A percentile compares a stretch with the other conserved stretches of the same genome.
Conservation (phyloP, 176 grass and related monocot species). For the Paspalum notatum region DNA sequence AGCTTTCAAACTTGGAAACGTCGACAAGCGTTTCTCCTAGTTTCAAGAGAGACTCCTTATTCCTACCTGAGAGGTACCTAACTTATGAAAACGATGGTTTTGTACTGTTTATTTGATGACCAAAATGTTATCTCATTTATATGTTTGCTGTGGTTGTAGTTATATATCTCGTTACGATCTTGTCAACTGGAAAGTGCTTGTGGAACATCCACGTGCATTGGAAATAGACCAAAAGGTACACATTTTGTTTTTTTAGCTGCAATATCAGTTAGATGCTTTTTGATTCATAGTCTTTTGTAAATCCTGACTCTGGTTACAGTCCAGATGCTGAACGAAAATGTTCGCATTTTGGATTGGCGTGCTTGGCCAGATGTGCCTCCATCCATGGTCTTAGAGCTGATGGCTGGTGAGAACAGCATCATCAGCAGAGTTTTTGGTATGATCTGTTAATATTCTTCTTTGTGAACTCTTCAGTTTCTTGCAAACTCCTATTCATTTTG, state of each 20-base stretch:
- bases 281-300: conserved; percentile 42
- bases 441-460: conserved; percentile 37
- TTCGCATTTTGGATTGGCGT: conserved; percentile 72
- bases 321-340: conserved; percentile 88
- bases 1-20: conserved; percentile 51
- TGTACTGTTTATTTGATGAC: conserved; percentile 14
- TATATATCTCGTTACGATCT: conserved; percentile 82
- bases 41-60: conserved; percentile 45
- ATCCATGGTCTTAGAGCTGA: conserved; percentile 69
- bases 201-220: conserved; percentile 64
- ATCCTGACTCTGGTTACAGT: conserved; percentile 99
- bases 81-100: conserved; percentile 32
- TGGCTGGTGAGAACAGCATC: conserved; percentile 71
- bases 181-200: conserved; percentile 79
- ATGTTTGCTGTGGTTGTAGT: conserved; percentile 45
- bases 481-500: not conserved
- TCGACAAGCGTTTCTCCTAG: conserved; percentile 28
- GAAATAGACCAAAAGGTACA: conserved; percentile 81
- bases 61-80: conserved; percentile 79
- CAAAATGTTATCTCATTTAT: conserved; percentile 11
- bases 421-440: conserved; percentile 86
- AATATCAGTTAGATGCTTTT: conserved; percentile 21
- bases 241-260: conserved; percentile 46
- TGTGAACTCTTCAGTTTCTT: conserved; percentile 9
- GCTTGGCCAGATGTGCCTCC: conserved; percentile 60